A percentile compares a stretch with the other conserved stretches of the same genome.
Evolutionary conservation across 805 yeast species (phyloP).

Genomic region (Candida methanosorbosa): DNA sequence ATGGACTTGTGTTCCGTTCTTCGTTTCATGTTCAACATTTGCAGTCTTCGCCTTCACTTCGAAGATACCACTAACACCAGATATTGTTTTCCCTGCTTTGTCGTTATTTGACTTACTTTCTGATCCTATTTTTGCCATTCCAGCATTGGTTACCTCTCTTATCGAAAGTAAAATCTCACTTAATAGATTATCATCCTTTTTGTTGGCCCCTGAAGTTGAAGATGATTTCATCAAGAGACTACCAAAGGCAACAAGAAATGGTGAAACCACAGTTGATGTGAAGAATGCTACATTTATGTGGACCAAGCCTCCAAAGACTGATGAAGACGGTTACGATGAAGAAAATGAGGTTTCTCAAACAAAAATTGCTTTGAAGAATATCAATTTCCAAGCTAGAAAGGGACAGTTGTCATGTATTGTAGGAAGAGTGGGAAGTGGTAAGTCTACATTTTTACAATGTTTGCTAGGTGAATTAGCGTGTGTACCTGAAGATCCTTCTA

Average conservation of each 20-base stretch:
- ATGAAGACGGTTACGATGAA: conserved; percentile 26
- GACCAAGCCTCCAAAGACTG: conserved; percentile 18
- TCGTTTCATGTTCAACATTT: conserved; percentile 57
- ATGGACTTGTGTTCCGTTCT: conserved; percentile 58
- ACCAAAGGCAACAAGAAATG: conserved; percentile 14
- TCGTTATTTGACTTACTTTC: conserved; percentile 50
- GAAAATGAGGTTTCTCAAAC: conserved; percentile 27
- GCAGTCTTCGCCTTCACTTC: conserved; percentile 39
- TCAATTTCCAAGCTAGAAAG: conserved; percentile 40
- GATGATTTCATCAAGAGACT: conserved; percentile 20
- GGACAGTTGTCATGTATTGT: conserved; percentile 52
- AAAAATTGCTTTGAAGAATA: conserved; percentile 37
- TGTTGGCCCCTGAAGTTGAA: conserved; percentile 34
- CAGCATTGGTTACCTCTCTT: conserved; percentile 44
- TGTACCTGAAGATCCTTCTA: conserved; percentile 19
- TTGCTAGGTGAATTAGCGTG: conserved; percentile 47
- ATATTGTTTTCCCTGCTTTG: conserved; percentile 61
- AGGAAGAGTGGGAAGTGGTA: conserved; percentile 64
- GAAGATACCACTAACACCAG: conserved; percentile 49
- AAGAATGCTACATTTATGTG: conserved; percentile 48
- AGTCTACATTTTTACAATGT: conserved; percentile 47
- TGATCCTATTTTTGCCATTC: conserved; percentile 51
- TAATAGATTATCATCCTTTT: conserved; percentile 41
- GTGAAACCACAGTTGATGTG: conserved; percentile 31
- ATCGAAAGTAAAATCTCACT: conserved; percentile 55